These are phyloP conservation scores for Avena eriantha DNA, from an alignment of 176 grass and related monocot genomes.

Conservation along the genomic window DNA sequence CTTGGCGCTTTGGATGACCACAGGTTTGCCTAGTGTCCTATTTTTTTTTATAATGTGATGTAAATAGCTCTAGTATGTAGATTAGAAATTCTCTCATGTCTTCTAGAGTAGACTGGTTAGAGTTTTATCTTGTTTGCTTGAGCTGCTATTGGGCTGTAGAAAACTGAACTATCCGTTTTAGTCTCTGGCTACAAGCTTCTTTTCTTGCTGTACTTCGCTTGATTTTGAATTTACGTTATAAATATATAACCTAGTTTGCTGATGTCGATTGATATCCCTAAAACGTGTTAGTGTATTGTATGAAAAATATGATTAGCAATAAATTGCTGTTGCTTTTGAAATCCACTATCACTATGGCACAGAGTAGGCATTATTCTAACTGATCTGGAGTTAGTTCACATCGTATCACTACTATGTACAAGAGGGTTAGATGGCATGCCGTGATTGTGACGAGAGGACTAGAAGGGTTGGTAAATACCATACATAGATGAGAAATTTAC, in stretches of 20 bases:
- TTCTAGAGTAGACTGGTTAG: neutral
- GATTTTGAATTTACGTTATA: neutral
- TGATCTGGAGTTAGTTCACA: constrained; percentile 7
- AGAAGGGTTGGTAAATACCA: neutral
- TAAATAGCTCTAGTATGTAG: constrained; percentile 13
- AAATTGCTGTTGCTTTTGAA: neutral
- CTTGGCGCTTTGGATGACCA: constrained; percentile 73
- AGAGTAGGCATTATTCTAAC: constrained; percentile 3
- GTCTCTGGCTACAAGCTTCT: neutral
- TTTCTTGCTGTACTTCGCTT: neutral
- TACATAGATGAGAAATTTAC: neutral
- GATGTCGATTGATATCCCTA: neutral
- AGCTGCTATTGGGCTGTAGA: neutral
- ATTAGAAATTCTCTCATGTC: neutral
- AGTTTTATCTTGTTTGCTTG: neutral
- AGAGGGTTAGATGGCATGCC: neutral
- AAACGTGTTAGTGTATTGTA: neutral
- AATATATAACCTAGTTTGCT: neutral
- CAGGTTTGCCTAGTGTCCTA: constrained; percentile 52
- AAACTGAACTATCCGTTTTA: neutral
- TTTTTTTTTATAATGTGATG: constrained; percentile 24
- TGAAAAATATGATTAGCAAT: constrained; percentile 21
- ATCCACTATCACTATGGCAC: neutral
- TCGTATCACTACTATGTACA: neutral
- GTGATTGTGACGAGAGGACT: neutral